A percentile compares a stretch with the other conserved stretches of the same genome.
Conservation (phyloP, 23 red algal species). For the Gracilaria gracilis region DNA sequence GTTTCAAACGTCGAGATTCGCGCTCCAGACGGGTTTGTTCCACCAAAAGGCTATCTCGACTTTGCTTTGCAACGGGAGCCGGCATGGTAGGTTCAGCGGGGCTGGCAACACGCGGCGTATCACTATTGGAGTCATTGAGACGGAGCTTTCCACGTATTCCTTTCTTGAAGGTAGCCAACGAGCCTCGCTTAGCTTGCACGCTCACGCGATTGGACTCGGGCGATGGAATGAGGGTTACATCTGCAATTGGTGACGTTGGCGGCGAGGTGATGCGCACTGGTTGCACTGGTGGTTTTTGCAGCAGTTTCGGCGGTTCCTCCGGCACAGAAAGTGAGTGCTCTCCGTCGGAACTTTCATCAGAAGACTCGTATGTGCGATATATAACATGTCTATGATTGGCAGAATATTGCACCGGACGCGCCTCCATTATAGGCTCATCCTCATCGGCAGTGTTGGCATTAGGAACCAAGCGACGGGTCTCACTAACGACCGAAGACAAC, state of each 20-base stretch:
- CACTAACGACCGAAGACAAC: slow-evolving; percentile 28
- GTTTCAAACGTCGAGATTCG: slow-evolving; percentile 47
- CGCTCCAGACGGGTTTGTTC: slow-evolving; percentile 49
- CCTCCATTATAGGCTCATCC: slow-evolving; percentile 31
- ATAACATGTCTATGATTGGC: slow-evolving; percentile 44
- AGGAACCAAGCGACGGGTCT: slow-evolving; percentile 37
- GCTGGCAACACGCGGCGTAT: neutral
- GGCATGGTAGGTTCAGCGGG: neutral
- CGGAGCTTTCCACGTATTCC: slow-evolving; percentile 36
- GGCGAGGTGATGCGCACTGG: neutral
- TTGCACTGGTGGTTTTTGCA: neutral
- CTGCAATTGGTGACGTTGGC: neutral
- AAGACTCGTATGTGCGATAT: slow-evolving; percentile 54
- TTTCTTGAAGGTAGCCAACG: neutral
- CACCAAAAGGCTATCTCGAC: slow-evolving; percentile 9
- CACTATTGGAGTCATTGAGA: slow-evolving; percentile 18
- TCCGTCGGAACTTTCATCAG: neutral
- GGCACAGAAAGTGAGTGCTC: neutral
- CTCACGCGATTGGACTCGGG: neutral
- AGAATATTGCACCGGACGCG: slow-evolving; percentile 52
- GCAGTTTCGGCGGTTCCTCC: neutral
- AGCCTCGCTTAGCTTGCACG: slow-evolving; percentile 10
- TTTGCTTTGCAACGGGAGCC: slow-evolving; percentile 13
- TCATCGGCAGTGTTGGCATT: neutral
- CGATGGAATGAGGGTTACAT: neutral